Conservation (phyloP, 306 rosid genomes). For the Adenanthera pavonina region DNA sequence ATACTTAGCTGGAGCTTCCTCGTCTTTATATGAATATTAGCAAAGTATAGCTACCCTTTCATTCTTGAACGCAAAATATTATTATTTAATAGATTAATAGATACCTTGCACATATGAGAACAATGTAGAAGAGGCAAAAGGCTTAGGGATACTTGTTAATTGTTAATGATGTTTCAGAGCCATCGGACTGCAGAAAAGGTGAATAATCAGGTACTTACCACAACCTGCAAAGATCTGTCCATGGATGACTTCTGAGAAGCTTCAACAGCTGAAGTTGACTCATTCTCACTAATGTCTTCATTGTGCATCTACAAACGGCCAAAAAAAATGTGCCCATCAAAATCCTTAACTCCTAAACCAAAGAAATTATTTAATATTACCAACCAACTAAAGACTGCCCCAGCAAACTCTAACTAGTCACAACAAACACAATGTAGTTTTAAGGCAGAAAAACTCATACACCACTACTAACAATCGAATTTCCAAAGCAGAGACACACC, state of each 20-base stretch:
- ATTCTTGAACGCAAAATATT: background rate
- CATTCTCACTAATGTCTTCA: slow-evolving; percentile 54
- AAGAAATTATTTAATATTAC: background rate
- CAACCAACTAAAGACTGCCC: background rate
- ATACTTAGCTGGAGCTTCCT: background rate
- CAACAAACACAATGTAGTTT: background rate
- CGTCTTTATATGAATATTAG: background rate
- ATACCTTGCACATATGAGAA: slow-evolving; percentile 24
- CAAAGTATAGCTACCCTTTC: background rate
- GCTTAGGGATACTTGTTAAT: slow-evolving; percentile 24
- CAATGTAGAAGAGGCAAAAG: slow-evolving; percentile 23
- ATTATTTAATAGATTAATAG: background rate
- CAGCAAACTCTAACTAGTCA: background rate
- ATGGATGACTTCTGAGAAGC: slow-evolving; percentile 59
- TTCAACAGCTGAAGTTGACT: slow-evolving; percentile 64
- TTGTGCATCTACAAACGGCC: slow-evolving; percentile 52
- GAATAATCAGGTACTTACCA: slow-evolving; percentile 54
- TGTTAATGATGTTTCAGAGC: slow-evolving; percentile 2
- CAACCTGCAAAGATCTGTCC: slow-evolving; percentile 54
- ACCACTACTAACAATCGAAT: background rate
- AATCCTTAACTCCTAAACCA: slow-evolving; percentile 6
- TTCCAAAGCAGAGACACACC: background rate
- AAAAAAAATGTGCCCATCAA: slow-evolving; percentile 6
- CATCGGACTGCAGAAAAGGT: slow-evolving; percentile 9
- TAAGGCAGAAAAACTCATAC: background rate